Conservation (phyloP, 2,329 filamentous ascomycete genomes). For the Diaporthe nobilis region DNA sequence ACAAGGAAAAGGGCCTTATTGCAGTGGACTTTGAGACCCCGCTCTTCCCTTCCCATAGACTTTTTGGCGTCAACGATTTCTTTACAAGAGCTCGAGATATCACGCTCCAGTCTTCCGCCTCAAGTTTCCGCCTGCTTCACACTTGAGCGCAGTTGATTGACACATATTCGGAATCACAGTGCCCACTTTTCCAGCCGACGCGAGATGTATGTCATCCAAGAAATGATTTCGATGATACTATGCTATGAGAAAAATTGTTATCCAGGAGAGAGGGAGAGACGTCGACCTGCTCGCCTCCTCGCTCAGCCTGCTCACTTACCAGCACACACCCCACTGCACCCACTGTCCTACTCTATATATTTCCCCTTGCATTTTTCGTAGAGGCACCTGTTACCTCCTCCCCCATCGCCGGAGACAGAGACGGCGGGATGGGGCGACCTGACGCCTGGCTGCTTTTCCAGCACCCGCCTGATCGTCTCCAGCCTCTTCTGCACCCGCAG, state of each 20-base stretch:
- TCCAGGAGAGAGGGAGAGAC: constrained; percentile 31
- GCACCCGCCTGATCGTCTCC: constrained; percentile 16
- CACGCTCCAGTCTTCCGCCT: neutral
- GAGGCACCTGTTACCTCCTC: constrained; percentile 3
- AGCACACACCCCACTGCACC: neutral
- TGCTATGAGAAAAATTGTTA: constrained; percentile 37
- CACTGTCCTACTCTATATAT: neutral
- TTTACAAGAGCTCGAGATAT: neutral
- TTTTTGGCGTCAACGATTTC: neutral
- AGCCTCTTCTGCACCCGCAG: constrained; percentile 33
- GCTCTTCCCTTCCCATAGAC: neutral
- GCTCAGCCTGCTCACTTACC: constrained; percentile 6
- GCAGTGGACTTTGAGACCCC: too few relatives aligned
- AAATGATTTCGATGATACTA: constrained; percentile 33
- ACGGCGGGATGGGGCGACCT: neutral
- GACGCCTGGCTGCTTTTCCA: constrained; percentile 12
- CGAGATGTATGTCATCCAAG: neutral
- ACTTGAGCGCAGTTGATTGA: neutral
- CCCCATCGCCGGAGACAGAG: neutral
- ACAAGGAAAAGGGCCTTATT: neutral
- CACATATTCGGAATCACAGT: neutral
- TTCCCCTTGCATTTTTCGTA: neutral
- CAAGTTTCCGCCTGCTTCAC: neutral
- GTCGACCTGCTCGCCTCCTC: constrained; percentile 32
- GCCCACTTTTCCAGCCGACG: too few relatives aligned